Evolutionary conservation across 2,329 filamentous ascomycete genomes (phyloP).

Genomic region (Colletotrichum lini): DNA sequence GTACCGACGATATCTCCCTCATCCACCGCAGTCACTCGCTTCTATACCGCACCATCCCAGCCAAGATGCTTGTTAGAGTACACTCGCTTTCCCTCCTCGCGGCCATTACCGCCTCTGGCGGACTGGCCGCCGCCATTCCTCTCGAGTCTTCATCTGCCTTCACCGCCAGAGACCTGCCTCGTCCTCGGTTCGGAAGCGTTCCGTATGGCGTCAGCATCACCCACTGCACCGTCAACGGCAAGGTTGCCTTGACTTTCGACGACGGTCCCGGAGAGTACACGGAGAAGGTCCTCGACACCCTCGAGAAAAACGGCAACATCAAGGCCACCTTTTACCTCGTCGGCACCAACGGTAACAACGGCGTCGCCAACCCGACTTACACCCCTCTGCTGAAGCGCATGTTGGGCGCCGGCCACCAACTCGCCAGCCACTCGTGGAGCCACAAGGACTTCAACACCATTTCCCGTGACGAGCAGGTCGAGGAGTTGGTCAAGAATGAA

Average conservation of each 20-base stretch:
- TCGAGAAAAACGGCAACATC: slow-evolving; percentile 50
- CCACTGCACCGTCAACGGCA: slow-evolving; percentile 50
- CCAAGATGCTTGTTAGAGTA: slow-evolving; percentile 42
- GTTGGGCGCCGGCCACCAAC: slow-evolving; percentile 61
- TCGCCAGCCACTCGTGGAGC: slow-evolving; percentile 65
- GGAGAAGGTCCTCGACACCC: slow-evolving; percentile 51
- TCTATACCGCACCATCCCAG: slow-evolving; percentile 3
- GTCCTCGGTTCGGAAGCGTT: slow-evolving; percentile 49
- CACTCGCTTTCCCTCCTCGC: slow-evolving; percentile 38
- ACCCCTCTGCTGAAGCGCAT: slow-evolving; percentile 59
- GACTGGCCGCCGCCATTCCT: slow-evolving; percentile 29
- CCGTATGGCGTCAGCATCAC: slow-evolving; percentile 53
- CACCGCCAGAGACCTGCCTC: slow-evolving; percentile 39
- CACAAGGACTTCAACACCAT: slow-evolving; percentile 59
- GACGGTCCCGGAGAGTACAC: slow-evolving; percentile 56
- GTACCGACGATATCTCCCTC: neutral
- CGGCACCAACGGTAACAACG: slow-evolving; percentile 51
- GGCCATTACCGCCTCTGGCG: slow-evolving; percentile 32
- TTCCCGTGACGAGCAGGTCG: slow-evolving; percentile 50
- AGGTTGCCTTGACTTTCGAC: slow-evolving; percentile 56
- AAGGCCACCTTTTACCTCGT: slow-evolving; percentile 57
- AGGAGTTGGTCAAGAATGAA: slow-evolving; percentile 62
- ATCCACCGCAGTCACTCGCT: slow-evolving; percentile 25
- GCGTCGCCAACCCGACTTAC: slow-evolving; percentile 54
- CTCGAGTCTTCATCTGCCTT: slow-evolving; percentile 29